These are phyloP conservation scores for Camelina laxa DNA, from an alignment of 345 rosid species.

Conservation along the genomic window DNA sequence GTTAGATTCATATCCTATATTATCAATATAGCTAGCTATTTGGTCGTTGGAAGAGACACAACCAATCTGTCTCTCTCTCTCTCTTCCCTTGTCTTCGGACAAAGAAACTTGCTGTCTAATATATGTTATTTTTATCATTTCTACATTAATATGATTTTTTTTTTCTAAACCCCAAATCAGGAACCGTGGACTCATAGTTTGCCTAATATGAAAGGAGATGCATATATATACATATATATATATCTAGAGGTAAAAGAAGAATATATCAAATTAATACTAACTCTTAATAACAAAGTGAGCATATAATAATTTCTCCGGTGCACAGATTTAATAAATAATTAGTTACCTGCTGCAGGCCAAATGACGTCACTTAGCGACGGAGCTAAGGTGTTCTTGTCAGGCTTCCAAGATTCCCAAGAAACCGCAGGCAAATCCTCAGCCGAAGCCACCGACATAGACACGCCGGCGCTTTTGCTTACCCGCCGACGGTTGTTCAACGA, in stretches of 20 bases:
- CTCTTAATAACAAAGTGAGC: not conserved
- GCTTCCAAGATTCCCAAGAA: conserved; percentile 74
- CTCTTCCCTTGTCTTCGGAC: conserved; percentile 32
- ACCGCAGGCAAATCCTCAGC: conserved; percentile 41
- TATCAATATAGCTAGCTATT: conserved; percentile 11
- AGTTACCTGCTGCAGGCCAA: conserved; percentile 85
- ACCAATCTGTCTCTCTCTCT: conserved; percentile 11
- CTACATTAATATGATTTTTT: not conserved
- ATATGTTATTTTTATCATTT: not conserved
- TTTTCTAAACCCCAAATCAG: not conserved
- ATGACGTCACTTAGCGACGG: conserved; percentile 71
- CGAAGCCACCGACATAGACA: conserved; percentile 38
- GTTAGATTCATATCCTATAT: conserved; percentile 2
- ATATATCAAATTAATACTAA: not conserved
- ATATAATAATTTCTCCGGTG: not conserved
- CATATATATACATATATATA: no score
- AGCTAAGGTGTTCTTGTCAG: conserved; percentile 50
- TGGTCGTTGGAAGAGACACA: conserved; percentile 33
- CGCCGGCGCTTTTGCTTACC: conserved; percentile 25
- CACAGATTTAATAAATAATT: not conserved
- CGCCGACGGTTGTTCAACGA: conserved; percentile 18
- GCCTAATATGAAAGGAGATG: not conserved
- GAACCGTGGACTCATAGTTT: not conserved
- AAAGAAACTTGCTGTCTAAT: conserved; percentile 11
- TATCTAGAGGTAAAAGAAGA: not conserved